Percentiles rank a stretch among this genome's conserved stretches.
phyloP scores from a whole-genome alignment of 192 early-diverging fungal species.

The Mortierella hygrophila region DNA sequence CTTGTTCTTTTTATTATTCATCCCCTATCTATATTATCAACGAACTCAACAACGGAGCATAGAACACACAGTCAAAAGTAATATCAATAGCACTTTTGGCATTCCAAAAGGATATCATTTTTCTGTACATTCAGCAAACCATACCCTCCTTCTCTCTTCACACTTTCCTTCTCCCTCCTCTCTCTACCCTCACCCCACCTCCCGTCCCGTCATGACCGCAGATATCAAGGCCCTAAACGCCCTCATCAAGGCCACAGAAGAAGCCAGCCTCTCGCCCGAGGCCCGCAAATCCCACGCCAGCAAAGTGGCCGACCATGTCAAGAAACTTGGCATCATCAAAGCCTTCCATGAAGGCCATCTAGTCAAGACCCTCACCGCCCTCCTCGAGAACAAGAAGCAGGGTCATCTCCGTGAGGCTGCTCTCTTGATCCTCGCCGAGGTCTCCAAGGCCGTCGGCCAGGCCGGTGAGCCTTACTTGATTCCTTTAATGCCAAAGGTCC shows the following conservation, averaged over 20 bases:
- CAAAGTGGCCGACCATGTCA: conserved; percentile 58
- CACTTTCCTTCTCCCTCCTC: not conserved
- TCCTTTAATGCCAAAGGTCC: conserved; percentile 64
- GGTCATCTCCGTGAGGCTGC: conserved; percentile 69
- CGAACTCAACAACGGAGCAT: too few relatives aligned
- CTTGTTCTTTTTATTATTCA: too few relatives aligned
- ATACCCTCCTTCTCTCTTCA: not conserved
- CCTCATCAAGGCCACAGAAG: conserved; percentile 32
- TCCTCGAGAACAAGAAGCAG: conserved; percentile 75
- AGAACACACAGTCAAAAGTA: too few relatives aligned
- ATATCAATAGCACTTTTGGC: too few relatives aligned
- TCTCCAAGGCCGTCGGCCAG: conserved; percentile 65
- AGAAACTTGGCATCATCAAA: conserved; percentile 66
- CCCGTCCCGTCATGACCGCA: conserved; percentile 1
- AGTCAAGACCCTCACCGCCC: conserved; percentile 63
- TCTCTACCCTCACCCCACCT: not conserved
- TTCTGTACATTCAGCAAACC: too few relatives aligned
- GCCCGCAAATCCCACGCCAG: conserved; percentile 54
- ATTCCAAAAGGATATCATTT: too few relatives aligned
- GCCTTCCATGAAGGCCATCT: conserved; percentile 67
- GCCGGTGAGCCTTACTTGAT: conserved; percentile 74
- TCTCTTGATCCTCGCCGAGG: conserved; percentile 62
- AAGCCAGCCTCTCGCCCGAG: not conserved
- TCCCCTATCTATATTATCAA: too few relatives aligned
- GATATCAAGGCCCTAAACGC: conserved; percentile 49